Base-by-base conservation (phyloP, 2,329 filamentous ascomycete genomes). In the Alternaria postmessia region DNA sequence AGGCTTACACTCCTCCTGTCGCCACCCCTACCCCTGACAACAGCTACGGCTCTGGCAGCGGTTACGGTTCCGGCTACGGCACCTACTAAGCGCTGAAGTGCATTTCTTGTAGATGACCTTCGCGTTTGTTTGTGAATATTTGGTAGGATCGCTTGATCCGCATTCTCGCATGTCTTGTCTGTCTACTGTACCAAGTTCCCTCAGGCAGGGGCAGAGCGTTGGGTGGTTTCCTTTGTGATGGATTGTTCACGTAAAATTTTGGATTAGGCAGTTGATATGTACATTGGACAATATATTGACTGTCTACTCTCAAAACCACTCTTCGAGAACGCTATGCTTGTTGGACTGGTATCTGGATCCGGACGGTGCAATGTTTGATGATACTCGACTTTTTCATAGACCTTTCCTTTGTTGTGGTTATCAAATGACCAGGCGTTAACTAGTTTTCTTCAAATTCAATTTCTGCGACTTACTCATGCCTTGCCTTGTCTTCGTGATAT, bases 161-260 rank as follows among this genome's bases (percentile, higher is more conserved):
- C 48, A 68, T 72, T 71, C 69, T 67, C 68, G 62, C 60, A 65
- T 68, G 62, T 67, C 63, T 66, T 65, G 65, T 71, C 61, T 68
- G 59, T 64, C 54, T 51, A 60, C 57, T 61, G 63, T 67, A 46
- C 66, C 57, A 58, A 56, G 63, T 65, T 65, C 63, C 65, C 63
- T 67, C 59, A 57, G 67, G 63, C 63, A 68, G 61, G 64, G 61
- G 49, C 63, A 65, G 56, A 58, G 59, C 18, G 58, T 62, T 61
- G 55, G 43, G 49, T 59, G 56, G 54, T 64, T 62, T 62, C 58
- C 58, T 67, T 62, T 67, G 63, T 62, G 69, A 64, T 58, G 57
- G 51, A 42, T 56, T 52, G 47, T 51, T 54, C 57, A 49, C 57
- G 34, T 61, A 54, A 58, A 59, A 9, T 41, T 38, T 16, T 49